phyloP scores from a whole-genome alignment of 352 stramenopile genomes.

The Phytophthora melonis region DNA sequence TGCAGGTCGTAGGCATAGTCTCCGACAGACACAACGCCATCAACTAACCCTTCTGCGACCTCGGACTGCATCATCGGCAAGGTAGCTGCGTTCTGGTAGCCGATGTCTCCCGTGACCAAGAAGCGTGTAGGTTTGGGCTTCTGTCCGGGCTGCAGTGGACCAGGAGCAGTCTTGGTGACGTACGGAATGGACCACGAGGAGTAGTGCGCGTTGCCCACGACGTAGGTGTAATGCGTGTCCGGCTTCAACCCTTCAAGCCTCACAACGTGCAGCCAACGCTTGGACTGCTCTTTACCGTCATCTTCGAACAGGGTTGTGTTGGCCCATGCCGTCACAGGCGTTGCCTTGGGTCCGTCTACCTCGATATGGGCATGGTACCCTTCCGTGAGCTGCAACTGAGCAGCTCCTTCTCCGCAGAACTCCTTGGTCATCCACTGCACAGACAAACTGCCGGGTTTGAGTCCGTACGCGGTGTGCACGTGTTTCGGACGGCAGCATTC shows the following conservation, averaged over 20 bases:
- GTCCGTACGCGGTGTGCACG: conserved; percentile 82
- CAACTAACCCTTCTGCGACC: conserved; percentile 75
- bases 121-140: conserved; percentile 67
- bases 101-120: conserved; percentile 88
- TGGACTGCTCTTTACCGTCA: conserved; percentile 58
- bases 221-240: conserved; percentile 83
- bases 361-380: conserved; percentile 64
- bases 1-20: conserved; percentile 93
- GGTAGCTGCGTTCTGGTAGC: conserved; percentile 87
- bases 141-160: conserved; percentile 18
- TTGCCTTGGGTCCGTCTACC: conserved; percentile 40
- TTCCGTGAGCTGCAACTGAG: conserved; percentile 68
- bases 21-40: conserved; percentile 87
- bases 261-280: conserved; percentile 77
- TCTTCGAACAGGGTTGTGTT: conserved; percentile 76
- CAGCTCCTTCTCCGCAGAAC: conserved; percentile 50
- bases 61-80: conserved; percentile 91
- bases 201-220: conserved; percentile 79
- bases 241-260: conserved; percentile 66
- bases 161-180: conserved; percentile 75
- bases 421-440: conserved; percentile 86
- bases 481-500: conserved; percentile 81
- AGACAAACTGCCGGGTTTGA: conserved; percentile 60
- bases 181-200: conserved; percentile 83
- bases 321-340: conserved; percentile 53